Evolutionary conservation across 2,329 filamentous ascomycete species (phyloP).

Genomic region (Bertia moriformis): DNA sequence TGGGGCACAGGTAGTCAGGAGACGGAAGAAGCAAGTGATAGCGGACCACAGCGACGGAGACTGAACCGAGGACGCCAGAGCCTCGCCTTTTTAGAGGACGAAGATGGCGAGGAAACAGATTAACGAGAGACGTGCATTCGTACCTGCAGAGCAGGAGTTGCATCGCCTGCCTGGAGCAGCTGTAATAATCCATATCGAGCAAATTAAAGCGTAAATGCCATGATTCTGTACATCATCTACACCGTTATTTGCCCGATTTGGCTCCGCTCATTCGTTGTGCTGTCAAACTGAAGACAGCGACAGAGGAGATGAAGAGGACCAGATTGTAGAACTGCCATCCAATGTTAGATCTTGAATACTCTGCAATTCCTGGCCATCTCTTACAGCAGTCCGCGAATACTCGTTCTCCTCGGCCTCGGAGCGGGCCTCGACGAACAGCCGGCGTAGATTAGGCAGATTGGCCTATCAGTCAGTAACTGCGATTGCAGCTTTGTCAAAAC

Average conservation of each 20-base stretch:
- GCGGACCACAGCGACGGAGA: neutral
- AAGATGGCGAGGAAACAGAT: neutral
- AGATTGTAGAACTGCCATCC: conserved; percentile 82
- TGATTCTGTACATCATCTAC: too few species aligned
- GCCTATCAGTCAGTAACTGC: conserved; percentile 29
- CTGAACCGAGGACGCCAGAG: neutral
- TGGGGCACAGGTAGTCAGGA: conserved; percentile 27
- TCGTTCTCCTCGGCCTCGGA: conserved; percentile 88
- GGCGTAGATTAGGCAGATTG: conserved; percentile 82
- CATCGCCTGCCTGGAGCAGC: neutral
- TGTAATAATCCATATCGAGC: too few species aligned
- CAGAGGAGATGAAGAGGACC: conserved; percentile 88
- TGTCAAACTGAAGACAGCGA: conserved; percentile 83
- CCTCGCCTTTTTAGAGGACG: neutral
- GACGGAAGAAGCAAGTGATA: neutral
- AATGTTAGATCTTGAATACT: conserved; percentile 2
- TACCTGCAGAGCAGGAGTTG: neutral
- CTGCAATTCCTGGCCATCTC: too few species aligned
- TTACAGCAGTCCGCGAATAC: conserved; percentile 81
- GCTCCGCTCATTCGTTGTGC: conserved; percentile 61
- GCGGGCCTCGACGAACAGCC: conserved; percentile 86
- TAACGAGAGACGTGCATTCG: too few species aligned
- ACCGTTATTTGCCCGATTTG: neutral
- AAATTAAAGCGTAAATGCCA: too few species aligned
- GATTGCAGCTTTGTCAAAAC: neutral